Evolutionary conservation across 1,139 yeast species (phyloP), one percentile per base, ranked within the genome.

Genomic region (Yamadazyma blattariae): DNA sequence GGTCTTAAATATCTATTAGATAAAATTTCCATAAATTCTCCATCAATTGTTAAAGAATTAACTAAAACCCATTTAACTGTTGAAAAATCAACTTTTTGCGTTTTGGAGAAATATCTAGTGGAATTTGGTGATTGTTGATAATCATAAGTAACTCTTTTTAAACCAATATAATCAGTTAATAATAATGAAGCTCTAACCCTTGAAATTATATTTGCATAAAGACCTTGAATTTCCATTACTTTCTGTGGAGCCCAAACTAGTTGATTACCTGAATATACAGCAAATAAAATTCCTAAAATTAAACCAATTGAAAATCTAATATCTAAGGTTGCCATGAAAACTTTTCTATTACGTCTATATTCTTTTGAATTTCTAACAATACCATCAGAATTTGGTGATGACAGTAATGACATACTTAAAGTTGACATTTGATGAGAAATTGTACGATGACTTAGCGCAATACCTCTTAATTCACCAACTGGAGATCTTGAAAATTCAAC

Each of bases 1-100:
- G 97, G 97, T 43, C 83, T 77, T 37, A 92, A 69, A 86, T 95
- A 92, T 42, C 97, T 73, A 47, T 89, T 94, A n/a, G 95, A 79
- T 32, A 92, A 66, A 52, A 92, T 81, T 48, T 88, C 95, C 51
- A 89, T 81, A 48, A 92, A 92, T 48, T 92, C 98, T 3, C 96
- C 88, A 56, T 94, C 98, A 4, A 90, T 89, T 0, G 95, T 86
- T n/a, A 85, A 71, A 0, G 97, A 87, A 48, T 89, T 89, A 8
- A 94, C 89, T 28, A 92, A 63, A 28, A 96, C 95, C 92, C 96
- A 89, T 45, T 81, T 79, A 5, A 92, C 80, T 18, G 86, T 74
- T 0, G 92, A 78, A 30, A 92, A 72, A 51, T 90, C 92, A 3
- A 90, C 94, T 37, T 79, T 74, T 39, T 77, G 78, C 33, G 87